Evolutionary conservation across 2,329 filamentous ascomycete genomes (phyloP), one percentile per base, ranked within the genome.

Genomic region (Alternaria gansuensis): DNA sequence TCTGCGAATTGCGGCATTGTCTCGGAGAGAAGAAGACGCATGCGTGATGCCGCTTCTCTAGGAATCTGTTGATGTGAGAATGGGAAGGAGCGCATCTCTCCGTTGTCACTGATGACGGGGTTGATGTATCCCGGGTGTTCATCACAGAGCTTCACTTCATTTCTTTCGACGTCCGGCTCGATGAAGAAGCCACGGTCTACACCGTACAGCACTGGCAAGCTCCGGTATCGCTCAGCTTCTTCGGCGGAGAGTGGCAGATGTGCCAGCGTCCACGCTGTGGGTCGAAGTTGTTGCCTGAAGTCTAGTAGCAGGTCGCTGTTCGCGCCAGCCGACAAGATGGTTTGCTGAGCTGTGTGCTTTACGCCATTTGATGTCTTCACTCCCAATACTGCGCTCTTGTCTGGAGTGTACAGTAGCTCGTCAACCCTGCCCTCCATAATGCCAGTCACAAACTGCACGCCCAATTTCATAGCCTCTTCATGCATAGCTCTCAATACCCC

Each of bases 41-140:
- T 76, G 2, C 82, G 78, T 5, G 73, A 62, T 60, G 83, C 83
- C 0, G 82, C 79, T 43, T 82, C 80, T 0, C 78, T 65, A 0
- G 83, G 84, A 40, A 83, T 80, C 49, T 82, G 79, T 23, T 80
- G 72, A 41, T 73, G 77, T 1, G 77, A 72, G 53, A 83, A 80
- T 0, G 81, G 80, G 0, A 79, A 59, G 6, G 78, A 81, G 21
- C 68, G 66, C 31, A 67, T 63, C 24, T 75, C 68, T 7, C 72
- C 67, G 13, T 21, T 46, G 0, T 57, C 24, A 14, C 48, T 39
- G 5, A 59, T 54, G 9, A 80, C 62, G 41, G 79, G 82, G 57
- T 85, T 85, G 54, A 80, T 82, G 61, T 86, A 87, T 3, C 84
- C 84, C 0, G 84, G 84, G 57, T 86, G 84, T 63, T 86, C 83